Evolutionary conservation across 1,139 yeast genomes (phyloP).

Genomic region (Candida albicans): DNA sequence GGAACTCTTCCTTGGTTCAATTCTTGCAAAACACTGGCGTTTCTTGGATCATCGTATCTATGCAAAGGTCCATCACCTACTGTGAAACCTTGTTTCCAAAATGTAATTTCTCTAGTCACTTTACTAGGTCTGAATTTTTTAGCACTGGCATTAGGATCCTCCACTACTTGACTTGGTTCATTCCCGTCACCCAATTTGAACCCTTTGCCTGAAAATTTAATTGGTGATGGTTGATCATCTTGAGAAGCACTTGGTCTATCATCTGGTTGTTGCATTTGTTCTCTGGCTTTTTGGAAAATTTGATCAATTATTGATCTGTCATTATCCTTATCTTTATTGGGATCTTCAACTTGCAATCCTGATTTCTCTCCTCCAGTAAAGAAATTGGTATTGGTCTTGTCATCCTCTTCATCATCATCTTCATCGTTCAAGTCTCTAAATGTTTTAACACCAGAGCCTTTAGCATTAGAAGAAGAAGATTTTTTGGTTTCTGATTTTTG

Average conservation of each 20-base stretch:
- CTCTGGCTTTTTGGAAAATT: conserved; percentile 47
- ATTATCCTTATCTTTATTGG: conserved; percentile 52
- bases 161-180: conserved; percentile 39
- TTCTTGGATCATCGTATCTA: conserved; percentile 88
- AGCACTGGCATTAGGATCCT: conserved; percentile 27
- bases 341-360: conserved; percentile 91
- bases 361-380: conserved; percentile 97
- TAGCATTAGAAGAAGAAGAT: neutral
- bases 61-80: conserved; percentile 87
- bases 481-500: conserved; percentile 6
- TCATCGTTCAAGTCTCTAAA: conserved; percentile 51
- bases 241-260: conserved; percentile 42
- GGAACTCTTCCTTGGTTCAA: conserved; percentile 93
- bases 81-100: conserved; percentile 96
- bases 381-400: conserved; percentile 66
- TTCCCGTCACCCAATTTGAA: conserved; percentile 73
- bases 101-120: conserved; percentile 76
- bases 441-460: conserved; percentile 31
- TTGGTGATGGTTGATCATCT: conserved; percentile 14
- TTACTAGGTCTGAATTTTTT: conserved; percentile 36
- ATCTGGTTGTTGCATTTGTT: conserved; percentile 43
- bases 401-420: conserved; percentile 57
- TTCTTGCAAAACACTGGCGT: conserved; percentile 72
- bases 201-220: conserved; percentile 67
- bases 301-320: conserved; percentile 47